Conservation (phyloP, 2,329 filamentous ascomycete species). For the Paecilomyces sp. region DNA sequence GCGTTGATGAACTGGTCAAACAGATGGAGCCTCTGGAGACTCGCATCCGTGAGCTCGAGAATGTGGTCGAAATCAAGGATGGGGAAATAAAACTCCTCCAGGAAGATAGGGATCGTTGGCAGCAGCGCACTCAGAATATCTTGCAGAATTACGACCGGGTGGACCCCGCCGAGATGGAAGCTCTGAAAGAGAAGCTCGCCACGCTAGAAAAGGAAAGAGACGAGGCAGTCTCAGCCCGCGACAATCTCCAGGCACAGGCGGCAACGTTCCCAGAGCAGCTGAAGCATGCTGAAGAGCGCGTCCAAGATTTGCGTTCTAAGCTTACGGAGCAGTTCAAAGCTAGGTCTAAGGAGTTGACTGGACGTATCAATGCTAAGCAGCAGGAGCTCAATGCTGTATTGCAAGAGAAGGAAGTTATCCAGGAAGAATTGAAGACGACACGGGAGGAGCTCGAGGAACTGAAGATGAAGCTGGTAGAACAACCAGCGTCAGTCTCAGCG, state of each 20-base stretch:
- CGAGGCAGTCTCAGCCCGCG: slow-evolving; percentile 52
- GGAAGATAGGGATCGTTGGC: slow-evolving; percentile 88
- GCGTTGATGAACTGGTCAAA: slow-evolving; percentile 65
- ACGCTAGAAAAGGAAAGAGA: slow-evolving; percentile 60
- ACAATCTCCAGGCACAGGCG: slow-evolving; percentile 44
- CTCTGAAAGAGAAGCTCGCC: slow-evolving; percentile 71
- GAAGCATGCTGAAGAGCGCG: slow-evolving; percentile 39
- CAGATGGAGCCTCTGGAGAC: slow-evolving; percentile 77
- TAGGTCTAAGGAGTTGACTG: slow-evolving; percentile 57
- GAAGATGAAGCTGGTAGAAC: slow-evolving; percentile 47
- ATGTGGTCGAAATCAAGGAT: slow-evolving; percentile 70
- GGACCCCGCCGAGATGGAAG: slow-evolving; percentile 86
- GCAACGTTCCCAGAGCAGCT: slow-evolving; percentile 43
- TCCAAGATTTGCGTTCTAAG: slow-evolving; percentile 42
- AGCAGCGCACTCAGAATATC: slow-evolving; percentile 92
- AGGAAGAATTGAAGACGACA: slow-evolving; percentile 58
- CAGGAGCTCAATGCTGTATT: slow-evolving; percentile 39
- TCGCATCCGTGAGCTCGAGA: slow-evolving; percentile 74
- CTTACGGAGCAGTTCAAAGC: slow-evolving; percentile 48
- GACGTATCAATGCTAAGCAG: slow-evolving; percentile 50
- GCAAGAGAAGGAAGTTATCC: slow-evolving; percentile 62
- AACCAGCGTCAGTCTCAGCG: slow-evolving; percentile 30
- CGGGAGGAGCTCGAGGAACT: slow-evolving; percentile 49
- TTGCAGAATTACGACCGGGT: slow-evolving; percentile 93
- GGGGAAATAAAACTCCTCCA: slow-evolving; percentile 84